Base-by-base conservation (phyloP, 352 stramenopile genomes). In the Phytophthora pseudosyringae region DNA sequence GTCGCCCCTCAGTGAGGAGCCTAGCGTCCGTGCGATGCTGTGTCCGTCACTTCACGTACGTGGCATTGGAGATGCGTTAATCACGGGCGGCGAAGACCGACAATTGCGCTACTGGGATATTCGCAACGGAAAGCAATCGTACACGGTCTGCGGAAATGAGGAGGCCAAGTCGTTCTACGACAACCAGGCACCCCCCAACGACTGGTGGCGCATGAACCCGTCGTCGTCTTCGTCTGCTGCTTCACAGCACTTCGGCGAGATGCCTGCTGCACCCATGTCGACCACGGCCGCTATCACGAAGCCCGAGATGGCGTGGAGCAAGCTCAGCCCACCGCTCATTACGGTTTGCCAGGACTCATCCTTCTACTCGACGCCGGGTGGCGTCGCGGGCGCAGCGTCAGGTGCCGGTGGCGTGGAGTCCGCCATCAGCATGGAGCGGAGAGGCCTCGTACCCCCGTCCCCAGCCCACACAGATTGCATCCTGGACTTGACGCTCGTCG, bases 21-120 rank as follows among this genome's bases (percentile, higher is more conserved):
- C 86, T 16, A 94, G 78, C 54, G 89, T 96, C 41, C 97, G 81
- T 65, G 94, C 73, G n/a, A 87, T 95, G 45, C 45, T 97, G 57
- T 96, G 89, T 76, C 88, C 95, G 72, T 91, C 91, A 66, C 69
- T 95, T 26, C 90, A 95, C 59, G 76, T 98, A 64, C 81, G 87
- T 28, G 89, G 88, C 49, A 88, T 93, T 71, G 66, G 76, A 26
- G 83, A 92, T 62, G 80, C 83, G 35, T 71, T 99, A 32, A 94
- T 99, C 50, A 99, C 96, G 0, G 96, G 94, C 44, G 97, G 96
- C 5, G 95, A 96, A 63, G 96, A 99, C 70, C 83, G 93, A 26
- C 84, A 96, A 70, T 97, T 99, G 63, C 86, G 97, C 26, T 99
- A 98, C 78, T 99, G 97, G 97, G 95, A 99, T 73, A 97, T 99